Evolutionary conservation across 164 flowering plant species (phyloP), one percentile per base, ranked within the genome.

Genomic region (Paratinospora sagittata): DNA sequence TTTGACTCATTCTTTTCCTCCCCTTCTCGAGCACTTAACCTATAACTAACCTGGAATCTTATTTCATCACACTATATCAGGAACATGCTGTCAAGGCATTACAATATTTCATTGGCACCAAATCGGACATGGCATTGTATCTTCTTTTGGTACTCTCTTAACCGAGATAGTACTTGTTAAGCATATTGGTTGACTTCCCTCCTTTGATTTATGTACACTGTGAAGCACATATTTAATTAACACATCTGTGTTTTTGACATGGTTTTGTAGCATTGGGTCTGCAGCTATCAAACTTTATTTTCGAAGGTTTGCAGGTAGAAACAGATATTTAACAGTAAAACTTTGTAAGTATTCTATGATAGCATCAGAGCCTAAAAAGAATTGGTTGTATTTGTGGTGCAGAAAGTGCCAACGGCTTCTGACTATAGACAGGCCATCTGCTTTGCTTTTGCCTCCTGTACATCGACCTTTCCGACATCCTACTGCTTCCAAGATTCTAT

Each of bases 51-150:
- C 21, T 9, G 17, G 33, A n/a, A 39, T 55, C 6, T n/a, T 45
- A 19, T 37, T 61, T n/a, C 61, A 3, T 77, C 57, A 33, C 30
- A 23, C 3, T 64, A 34, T 76, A 76, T 68, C 85, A 95, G 98
- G 98, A 89, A 73, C 89, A 91, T 82, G 97, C 98, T 75, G 81
- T 81, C 37, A 79, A 79, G 74, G 98, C 97, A 45, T 76, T 93
- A 81, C 99, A 96, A 76, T 84, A 82, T 86, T 91, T 96, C 72
- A 79, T 87, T 47, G 87, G 90, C 27, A 52, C 70, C 62, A 80
- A 80, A 63, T 33, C 80, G 61, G 88, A 87, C 77, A 80, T 83
- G 33, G 82, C 93, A 30, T 73, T 93, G 7, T 73, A 84, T 77
- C 77, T 78, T 67, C 82, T 91, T 57, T 41, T 93, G 98, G 97